phyloP scores from a whole-genome alignment of 208 protist species.

The Wallacemonas rigidus region DNA sequence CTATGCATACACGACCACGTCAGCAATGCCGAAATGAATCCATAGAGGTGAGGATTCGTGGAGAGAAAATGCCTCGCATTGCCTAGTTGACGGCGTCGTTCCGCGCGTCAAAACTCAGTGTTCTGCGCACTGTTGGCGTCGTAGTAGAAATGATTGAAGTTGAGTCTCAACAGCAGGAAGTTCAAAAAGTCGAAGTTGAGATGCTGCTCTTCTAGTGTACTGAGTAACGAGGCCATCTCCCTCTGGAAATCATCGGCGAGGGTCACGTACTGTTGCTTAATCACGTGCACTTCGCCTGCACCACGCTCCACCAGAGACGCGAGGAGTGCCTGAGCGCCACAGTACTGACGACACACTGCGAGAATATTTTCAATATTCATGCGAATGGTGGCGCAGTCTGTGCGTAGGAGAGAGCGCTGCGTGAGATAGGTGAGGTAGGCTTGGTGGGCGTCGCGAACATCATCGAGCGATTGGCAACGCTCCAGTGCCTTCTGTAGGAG shows the following conservation, averaged over 20 bases:
- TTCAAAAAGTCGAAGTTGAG: slow-evolving; percentile 73
- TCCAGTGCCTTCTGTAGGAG: slow-evolving; percentile 45
- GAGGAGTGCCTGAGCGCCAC: slow-evolving; percentile 60
- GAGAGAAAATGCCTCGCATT: too few species aligned
- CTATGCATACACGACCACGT: too few species aligned
- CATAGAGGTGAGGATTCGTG: too few species aligned
- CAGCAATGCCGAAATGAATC: too few species aligned
- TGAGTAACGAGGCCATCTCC: slow-evolving; percentile 63
- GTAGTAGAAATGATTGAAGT: slow-evolving; percentile 76
- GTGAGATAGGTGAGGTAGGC: slow-evolving; percentile 66
- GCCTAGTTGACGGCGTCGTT: background rate
- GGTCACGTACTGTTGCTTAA: slow-evolving; percentile 53
- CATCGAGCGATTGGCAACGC: slow-evolving; percentile 58
- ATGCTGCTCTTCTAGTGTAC: slow-evolving; percentile 69
- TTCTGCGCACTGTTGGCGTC: slow-evolving; percentile 38
- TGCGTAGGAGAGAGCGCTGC: slow-evolving; percentile 60
- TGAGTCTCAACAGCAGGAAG: slow-evolving; percentile 70
- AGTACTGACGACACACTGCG: slow-evolving; percentile 59
- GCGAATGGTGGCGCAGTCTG: slow-evolving; percentile 62
- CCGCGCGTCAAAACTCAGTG: slow-evolving; percentile 49
- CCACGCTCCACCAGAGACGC: slow-evolving; percentile 64
- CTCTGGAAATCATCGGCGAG: slow-evolving; percentile 64
- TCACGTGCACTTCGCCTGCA: slow-evolving; percentile 52
- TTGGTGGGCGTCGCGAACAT: slow-evolving; percentile 59
- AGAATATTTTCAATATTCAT: slow-evolving; percentile 75